These are phyloP conservation scores for Asterophora lycoperdoides DNA, from an alignment of 768 basidiomycete species.

Conservation along the genomic window DNA sequence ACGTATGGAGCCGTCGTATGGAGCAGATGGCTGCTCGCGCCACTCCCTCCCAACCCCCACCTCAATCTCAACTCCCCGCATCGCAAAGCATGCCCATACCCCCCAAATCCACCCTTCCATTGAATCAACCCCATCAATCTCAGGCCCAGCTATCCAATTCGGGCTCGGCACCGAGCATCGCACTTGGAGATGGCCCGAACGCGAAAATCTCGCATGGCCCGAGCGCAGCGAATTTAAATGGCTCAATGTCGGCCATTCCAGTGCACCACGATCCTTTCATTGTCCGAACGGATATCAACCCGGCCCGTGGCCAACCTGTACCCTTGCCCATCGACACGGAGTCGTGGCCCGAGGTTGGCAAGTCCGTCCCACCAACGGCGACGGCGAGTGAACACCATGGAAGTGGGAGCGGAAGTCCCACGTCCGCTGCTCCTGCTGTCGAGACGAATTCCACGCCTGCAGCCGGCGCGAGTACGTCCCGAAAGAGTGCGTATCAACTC, in stretches of 20 bases:
- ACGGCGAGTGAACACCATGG: slow-evolving; percentile 9
- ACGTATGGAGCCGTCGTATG: slow-evolving; percentile 29
- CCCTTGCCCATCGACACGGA: slow-evolving; percentile 32
- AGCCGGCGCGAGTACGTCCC: slow-evolving; percentile 6
- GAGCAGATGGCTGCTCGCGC: slow-evolving; percentile 25
- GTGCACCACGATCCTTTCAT: slow-evolving; percentile 41
- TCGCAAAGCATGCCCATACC: slow-evolving; percentile 1
- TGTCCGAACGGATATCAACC: slow-evolving; percentile 29
- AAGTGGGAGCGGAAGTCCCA: slow-evolving; percentile 4
- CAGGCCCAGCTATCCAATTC: neutral
- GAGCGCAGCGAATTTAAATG: neutral
- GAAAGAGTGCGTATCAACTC: slow-evolving; percentile 24
- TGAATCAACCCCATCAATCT: neutral
- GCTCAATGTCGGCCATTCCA: slow-evolving; percentile 2
- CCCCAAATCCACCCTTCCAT: neutral
- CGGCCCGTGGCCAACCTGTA: slow-evolving; percentile 17
- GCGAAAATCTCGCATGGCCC: slow-evolving; percentile 5
- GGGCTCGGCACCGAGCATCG: slow-evolving; percentile 12
- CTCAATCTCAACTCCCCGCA: slow-evolving; percentile 1
- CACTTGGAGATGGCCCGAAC: slow-evolving; percentile 11
- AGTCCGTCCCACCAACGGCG: slow-evolving; percentile 13
- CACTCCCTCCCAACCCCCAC: slow-evolving; percentile 9
- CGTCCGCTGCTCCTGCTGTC: neutral
- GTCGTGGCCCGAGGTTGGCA: slow-evolving; percentile 45
- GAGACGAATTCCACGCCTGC: slow-evolving; percentile 1